A percentile compares a stretch with the other conserved stretches of the same genome.
These are phyloP conservation scores for Suhomyces sp. DNA, from an alignment of 805 yeast species.

Conservation along the genomic window DNA sequence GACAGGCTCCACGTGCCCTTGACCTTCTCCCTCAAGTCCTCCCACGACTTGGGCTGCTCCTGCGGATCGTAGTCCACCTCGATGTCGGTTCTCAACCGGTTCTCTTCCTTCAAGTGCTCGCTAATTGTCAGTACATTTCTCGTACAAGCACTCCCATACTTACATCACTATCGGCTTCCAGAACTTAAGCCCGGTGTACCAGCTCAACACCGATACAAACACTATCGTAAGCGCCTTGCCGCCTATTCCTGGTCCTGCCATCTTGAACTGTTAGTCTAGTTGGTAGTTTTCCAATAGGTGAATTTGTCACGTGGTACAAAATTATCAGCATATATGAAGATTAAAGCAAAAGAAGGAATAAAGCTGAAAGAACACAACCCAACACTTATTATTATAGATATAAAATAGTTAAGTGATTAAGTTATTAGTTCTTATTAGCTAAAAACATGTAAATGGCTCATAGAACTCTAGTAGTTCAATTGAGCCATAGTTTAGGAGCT, in stretches of 20 bases:
- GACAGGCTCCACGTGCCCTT: conserved; percentile 30
- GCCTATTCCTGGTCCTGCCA: conserved; percentile 18
- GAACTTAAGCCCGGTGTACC: conserved; percentile 57
- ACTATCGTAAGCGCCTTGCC: conserved; percentile 22
- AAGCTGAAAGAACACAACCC: too few species aligned
- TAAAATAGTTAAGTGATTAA: too few species aligned
- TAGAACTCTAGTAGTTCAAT: too few species aligned
- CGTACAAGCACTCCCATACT: conserved; percentile 21
- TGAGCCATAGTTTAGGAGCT: too few species aligned
- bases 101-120: conserved; percentile 64
- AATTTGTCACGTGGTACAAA: not conserved
- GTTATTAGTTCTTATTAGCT: too few species aligned
- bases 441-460: too few species aligned
- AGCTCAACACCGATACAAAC: conserved; percentile 28
- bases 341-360: too few species aligned
- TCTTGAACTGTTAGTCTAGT: not conserved
- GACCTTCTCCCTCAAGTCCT: conserved; percentile 32
- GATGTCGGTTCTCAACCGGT: conserved; percentile 59
- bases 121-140: conserved; percentile 21
- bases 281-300: not conserved
- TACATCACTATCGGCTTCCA: conserved; percentile 73
- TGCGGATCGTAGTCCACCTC: conserved; percentile 44
- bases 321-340: too few species aligned
- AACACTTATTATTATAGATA: too few species aligned
- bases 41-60: conserved; percentile 38